Evolutionary conservation across 306 rosid species (phyloP).

Genomic region (Vigna nakashimae): DNA sequence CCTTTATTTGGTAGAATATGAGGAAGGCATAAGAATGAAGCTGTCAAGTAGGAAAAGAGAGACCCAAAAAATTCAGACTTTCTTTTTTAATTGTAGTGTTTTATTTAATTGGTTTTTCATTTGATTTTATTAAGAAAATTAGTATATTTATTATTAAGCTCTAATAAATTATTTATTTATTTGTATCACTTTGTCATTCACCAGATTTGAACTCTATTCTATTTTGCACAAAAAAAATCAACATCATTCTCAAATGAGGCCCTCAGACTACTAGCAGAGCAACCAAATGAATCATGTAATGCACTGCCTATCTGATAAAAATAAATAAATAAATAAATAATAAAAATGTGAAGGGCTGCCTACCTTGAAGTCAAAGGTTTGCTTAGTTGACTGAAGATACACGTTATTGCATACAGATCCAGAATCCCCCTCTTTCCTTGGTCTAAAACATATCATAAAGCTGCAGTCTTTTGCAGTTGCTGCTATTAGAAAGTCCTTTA

Average conservation of each 20-base stretch:
- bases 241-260: background rate
- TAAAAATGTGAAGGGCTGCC: conserved; percentile 21
- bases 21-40: background rate
- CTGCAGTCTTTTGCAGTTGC: conserved; percentile 96
- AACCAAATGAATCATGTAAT: conserved; percentile 31
- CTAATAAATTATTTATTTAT: background rate
- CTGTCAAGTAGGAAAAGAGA: too few species aligned
- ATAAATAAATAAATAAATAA: conserved; percentile 20
- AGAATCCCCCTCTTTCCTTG: conserved; percentile 52
- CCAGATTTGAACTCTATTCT: background rate
- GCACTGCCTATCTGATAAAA: conserved; percentile 11
- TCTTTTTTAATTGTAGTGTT: too few species aligned
- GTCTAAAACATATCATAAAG: conserved; percentile 85
- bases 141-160: background rate
- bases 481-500: conserved; percentile 81
- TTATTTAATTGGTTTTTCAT: too few species aligned
- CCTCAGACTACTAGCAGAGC: conserved; percentile 27
- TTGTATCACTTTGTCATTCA: background rate
- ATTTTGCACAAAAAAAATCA: background rate
- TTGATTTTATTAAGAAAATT: too few species aligned
- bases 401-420: conserved; percentile 55
- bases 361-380: conserved; percentile 87
- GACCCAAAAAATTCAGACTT: too few species aligned
- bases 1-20: background rate
- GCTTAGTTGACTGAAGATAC: conserved; percentile 69